phyloP scores from a whole-genome alignment of 192 early-diverging fungal species.

The Geosiphon pyriformis region DNA sequence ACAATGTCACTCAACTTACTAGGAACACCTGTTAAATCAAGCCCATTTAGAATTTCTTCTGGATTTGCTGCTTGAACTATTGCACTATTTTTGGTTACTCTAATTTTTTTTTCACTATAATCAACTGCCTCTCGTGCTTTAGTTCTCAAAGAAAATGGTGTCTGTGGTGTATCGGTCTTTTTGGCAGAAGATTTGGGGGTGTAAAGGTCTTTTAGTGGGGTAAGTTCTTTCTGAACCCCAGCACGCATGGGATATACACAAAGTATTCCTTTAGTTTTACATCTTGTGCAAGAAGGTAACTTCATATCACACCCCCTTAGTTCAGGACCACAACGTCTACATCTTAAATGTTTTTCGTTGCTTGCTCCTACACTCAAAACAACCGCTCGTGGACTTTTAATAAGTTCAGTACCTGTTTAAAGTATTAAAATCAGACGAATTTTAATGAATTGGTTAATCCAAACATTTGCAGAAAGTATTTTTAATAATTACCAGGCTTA shows the following conservation, averaged over 20 bases:
- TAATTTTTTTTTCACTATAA: not conserved
- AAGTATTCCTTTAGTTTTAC: conserved; percentile 16
- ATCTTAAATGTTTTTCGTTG: conserved; percentile 12
- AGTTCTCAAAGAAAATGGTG: not conserved
- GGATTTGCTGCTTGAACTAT: not conserved
- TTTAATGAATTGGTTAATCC: too few relatives aligned
- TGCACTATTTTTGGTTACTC: not conserved
- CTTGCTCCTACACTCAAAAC: conserved; percentile 23
- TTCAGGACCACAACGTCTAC: conserved; percentile 15
- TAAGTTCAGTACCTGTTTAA: not conserved
- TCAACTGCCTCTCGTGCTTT: not conserved
- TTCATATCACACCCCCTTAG: conserved; percentile 12
- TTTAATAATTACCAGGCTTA: conserved; percentile 10
- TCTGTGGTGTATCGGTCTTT: not conserved
- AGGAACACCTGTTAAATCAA: conserved; percentile 53
- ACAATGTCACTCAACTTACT: conserved; percentile 56
- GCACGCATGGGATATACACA: conserved; percentile 16
- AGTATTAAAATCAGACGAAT: too few relatives aligned
- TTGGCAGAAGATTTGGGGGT: not conserved
- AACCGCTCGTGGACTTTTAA: conserved; percentile 1
- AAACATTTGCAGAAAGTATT: too few relatives aligned
- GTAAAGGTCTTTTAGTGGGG: not conserved
- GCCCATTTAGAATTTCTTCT: conserved; percentile 36
- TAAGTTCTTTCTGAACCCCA: conserved; percentile 10
- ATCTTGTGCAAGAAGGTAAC: conserved; percentile 20